Conservation (phyloP, 257 asterid species). For the Solanum neorickii region DNA sequence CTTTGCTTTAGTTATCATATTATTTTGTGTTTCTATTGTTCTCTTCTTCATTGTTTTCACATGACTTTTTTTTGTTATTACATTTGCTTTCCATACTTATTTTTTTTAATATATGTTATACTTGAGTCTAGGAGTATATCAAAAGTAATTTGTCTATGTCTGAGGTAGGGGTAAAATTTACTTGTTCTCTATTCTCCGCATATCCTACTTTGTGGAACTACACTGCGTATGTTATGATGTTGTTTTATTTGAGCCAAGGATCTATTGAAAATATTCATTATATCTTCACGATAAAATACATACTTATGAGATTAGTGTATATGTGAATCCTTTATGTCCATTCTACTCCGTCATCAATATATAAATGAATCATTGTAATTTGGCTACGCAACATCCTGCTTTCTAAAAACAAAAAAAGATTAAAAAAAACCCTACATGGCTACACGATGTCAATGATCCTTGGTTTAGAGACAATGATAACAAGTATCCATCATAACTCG, state of each 20-base stretch:
- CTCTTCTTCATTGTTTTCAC: background rate
- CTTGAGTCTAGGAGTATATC: background rate
- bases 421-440: background rate
- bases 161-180: background rate
- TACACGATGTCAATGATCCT: background rate
- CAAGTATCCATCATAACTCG: background rate
- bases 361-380: background rate
- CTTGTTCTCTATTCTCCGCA: background rate
- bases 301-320: background rate
- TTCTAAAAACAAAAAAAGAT: background rate
- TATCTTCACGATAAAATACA: background rate
- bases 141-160: background rate
- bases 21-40: background rate
- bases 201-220: background rate
- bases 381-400: background rate
- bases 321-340: background rate
- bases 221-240: accelerated
- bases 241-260: background rate
- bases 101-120: background rate
- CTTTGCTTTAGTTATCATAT: background rate
- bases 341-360: background rate
- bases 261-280: background rate
- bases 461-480: background rate
- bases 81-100: background rate
- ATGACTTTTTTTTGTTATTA: background rate